phyloP scores from a whole-genome alignment of 441 rosid genomes.

The Dalechampia spathulata region DNA sequence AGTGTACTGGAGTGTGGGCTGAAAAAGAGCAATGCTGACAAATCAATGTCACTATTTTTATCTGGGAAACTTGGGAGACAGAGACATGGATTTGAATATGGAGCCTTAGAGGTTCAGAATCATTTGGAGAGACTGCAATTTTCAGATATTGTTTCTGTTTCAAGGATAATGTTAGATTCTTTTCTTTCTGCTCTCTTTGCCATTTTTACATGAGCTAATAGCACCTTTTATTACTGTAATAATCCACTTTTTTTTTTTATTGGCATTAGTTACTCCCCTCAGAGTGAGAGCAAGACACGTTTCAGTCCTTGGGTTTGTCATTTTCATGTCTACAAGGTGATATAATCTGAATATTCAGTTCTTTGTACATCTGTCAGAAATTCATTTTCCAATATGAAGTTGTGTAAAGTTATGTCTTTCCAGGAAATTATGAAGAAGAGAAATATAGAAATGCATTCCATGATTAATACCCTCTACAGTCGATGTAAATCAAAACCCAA shows the following conservation, averaged over 20 bases:
- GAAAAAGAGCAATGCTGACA: constrained; percentile 47
- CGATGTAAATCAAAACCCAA: constrained; percentile 35
- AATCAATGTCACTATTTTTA: constrained; percentile 61
- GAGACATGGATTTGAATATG: constrained; percentile 89
- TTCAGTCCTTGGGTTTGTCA: constrained; percentile 88
- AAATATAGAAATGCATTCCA: constrained; percentile 35
- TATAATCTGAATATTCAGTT: constrained; percentile 2
- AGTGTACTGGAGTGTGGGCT: constrained; percentile 88
- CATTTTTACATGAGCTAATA: not conserved
- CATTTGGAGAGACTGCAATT: constrained; percentile 67
- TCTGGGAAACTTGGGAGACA: constrained; percentile 66
- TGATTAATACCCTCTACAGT: constrained; percentile 43
- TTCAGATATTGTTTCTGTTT: constrained; percentile 67
- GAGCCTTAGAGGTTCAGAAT: constrained; percentile 68
- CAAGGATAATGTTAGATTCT: constrained; percentile 67
- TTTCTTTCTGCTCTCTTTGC: constrained; percentile 1
- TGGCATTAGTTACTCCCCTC: constrained; percentile 58
- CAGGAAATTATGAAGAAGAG: constrained; percentile 64
- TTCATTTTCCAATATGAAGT: constrained; percentile 13
- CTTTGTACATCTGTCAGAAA: constrained; percentile 8
- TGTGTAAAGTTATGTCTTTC: constrained; percentile 15
- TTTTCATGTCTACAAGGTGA: constrained; percentile 73
- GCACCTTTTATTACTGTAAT: constrained; percentile 2
- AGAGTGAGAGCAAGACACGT: constrained; percentile 18
- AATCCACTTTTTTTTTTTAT: constrained; percentile 25